phyloP scores from a whole-genome alignment of 2,329 filamentous ascomycete genomes.

The Trichoderma asperellum region DNA sequence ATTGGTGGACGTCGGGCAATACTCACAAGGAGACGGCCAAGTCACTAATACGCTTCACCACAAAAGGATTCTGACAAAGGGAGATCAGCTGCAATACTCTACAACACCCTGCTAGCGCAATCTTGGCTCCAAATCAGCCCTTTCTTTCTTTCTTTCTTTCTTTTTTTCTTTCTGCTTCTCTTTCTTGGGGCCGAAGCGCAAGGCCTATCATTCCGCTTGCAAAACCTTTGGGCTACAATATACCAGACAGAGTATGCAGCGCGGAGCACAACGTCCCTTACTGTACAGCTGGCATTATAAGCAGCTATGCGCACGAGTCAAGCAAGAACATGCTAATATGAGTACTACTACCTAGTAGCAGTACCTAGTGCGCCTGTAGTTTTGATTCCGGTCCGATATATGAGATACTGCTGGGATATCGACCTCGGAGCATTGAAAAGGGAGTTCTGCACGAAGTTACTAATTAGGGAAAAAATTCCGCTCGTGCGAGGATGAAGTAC shows the following conservation, averaged over 20 bases:
- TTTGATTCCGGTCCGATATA: slow-evolving; percentile 21
- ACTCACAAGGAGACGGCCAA: neutral
- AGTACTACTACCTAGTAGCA: neutral
- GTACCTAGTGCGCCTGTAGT: slow-evolving; percentile 2
- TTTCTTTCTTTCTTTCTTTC: neutral
- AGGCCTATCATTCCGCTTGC: neutral
- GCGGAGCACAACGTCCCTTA: neutral
- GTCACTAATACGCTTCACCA: slow-evolving; percentile 1
- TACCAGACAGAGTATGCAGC: slow-evolving; percentile 5
- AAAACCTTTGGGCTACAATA: neutral
- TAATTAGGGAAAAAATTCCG: slow-evolving; percentile 21
- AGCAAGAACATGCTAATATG: slow-evolving; percentile 21
- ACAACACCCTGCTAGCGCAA: slow-evolving; percentile 10
- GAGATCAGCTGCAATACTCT: neutral
- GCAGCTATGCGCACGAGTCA: slow-evolving; percentile 19
- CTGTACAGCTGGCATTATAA: neutral
- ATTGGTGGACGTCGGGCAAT: slow-evolving; percentile 4
- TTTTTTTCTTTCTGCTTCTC: neutral
- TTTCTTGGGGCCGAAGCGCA: neutral
- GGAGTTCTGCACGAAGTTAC: slow-evolving; percentile 12
- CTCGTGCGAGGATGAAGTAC: neutral
- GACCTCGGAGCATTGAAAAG: slow-evolving; percentile 21
- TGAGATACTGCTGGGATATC: slow-evolving; percentile 4
- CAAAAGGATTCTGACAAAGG: neutral
- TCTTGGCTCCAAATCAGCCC: neutral